Evolutionary conservation across 2,329 filamentous ascomycete species (phyloP).

Genomic region (Xenoacremonium recifei): DNA sequence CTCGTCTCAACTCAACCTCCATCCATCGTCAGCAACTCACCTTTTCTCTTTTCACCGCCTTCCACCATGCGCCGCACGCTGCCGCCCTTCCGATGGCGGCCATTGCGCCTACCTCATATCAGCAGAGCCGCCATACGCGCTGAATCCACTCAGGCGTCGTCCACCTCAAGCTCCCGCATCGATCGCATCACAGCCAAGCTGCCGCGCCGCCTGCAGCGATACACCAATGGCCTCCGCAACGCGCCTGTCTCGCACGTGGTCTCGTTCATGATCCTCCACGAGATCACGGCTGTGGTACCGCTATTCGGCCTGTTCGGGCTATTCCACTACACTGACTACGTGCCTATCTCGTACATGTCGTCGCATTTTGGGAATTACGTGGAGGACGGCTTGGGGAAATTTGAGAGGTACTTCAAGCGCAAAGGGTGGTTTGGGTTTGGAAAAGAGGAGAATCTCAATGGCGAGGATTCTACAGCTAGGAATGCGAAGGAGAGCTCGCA

Average conservation of each 20-base stretch:
- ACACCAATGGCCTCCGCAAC: conserved; percentile 66
- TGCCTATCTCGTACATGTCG: conserved; percentile 58
- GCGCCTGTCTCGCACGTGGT: conserved; percentile 81
- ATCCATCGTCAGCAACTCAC: no score
- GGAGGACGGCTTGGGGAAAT: conserved; percentile 65
- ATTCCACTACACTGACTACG: conserved; percentile 79
- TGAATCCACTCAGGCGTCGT: conserved; percentile 29
- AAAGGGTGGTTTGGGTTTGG: conserved; percentile 79
- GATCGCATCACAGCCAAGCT: conserved; percentile 52
- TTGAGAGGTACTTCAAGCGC: conserved; percentile 72
- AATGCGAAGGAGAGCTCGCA: conserved; percentile 16
- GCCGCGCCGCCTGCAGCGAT: conserved; percentile 65
- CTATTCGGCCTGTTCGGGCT: conserved; percentile 69
- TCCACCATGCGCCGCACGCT: conserved; percentile 25
- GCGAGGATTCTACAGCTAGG: neutral
- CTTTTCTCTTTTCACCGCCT: no score
- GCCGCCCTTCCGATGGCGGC: conserved; percentile 19
- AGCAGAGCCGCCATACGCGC: conserved; percentile 12
- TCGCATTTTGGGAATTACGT: conserved; percentile 50
- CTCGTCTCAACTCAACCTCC: neutral
- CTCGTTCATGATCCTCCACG: conserved; percentile 87
- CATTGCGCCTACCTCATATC: conserved; percentile 5
- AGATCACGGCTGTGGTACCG: conserved; percentile 83
- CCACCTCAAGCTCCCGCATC: conserved; percentile 36
- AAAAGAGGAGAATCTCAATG: conserved; percentile 23